Evolutionary conservation across 2,329 filamentous ascomycete species (phyloP).

Genomic region (Aspergillus ruber): DNA sequence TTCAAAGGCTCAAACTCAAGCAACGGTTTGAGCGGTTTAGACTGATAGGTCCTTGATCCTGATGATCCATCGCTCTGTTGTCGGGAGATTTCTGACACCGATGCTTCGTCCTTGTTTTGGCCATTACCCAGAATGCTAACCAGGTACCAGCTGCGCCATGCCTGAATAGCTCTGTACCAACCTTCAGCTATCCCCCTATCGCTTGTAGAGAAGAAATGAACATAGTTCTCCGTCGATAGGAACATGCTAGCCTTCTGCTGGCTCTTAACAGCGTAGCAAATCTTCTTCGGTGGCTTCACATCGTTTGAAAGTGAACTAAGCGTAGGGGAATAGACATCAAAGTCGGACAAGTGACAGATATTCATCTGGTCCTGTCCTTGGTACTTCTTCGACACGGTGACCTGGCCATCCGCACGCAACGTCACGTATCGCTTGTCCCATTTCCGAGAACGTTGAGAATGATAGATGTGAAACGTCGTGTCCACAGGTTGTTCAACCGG

Average conservation of each 20-base stretch:
- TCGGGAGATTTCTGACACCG: conserved; percentile 3
- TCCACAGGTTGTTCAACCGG: conserved; percentile 59
- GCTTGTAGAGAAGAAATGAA: conserved; percentile 84
- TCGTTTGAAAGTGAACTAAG: conserved; percentile 60
- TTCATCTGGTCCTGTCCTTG: conserved; percentile 61
- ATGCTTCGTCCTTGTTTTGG: conserved; percentile 26
- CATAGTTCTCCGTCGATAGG: conserved; percentile 72
- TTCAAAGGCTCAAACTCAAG: conserved; percentile 52
- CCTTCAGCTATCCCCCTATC: conserved; percentile 59
- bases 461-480: conserved; percentile 65
- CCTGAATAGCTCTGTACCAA: conserved; percentile 67
- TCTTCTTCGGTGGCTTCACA: conserved; percentile 75
- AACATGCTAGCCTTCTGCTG: conserved; percentile 86
- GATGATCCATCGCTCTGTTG: conserved; percentile 26
- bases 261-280: conserved; percentile 84
- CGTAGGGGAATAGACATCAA: conserved; percentile 79
- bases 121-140: conserved; percentile 62
- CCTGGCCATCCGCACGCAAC: conserved; percentile 65
- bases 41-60: conserved; percentile 21
- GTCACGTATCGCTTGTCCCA: conserved; percentile 84
- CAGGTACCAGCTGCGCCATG: conserved; percentile 88
- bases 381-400: conserved; percentile 64
- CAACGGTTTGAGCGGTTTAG: conserved; percentile 55
- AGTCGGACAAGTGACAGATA: conserved; percentile 83
- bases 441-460: conserved; percentile 74